Evolutionary conservation across 371 early-diverging fungal species (phyloP), one percentile per base, ranked within the genome.

Genomic region (Apophysomyces ossiformis): DNA sequence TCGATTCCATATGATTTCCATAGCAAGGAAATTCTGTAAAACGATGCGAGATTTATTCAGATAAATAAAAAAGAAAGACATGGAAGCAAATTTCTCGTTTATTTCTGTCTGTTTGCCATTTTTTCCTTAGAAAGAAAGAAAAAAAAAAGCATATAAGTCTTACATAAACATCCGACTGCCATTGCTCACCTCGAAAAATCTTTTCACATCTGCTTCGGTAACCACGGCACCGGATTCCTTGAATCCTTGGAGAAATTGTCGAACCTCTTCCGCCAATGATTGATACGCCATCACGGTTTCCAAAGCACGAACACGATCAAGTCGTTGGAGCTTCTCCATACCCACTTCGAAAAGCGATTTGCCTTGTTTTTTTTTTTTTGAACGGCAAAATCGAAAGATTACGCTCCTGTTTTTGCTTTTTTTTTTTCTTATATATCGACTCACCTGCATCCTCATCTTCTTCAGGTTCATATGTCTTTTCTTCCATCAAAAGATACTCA

Each of bases 341-440:
- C 92, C 95, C 12, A 85, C 71, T 39, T 95, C 95, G 47, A 91
- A 78, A 32, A 93, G 70, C 1, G 95, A 89, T 67, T 80, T 85
- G 58, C 87, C 89, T 47, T 75, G 75, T 9, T 85, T 73, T 18
- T 78, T 80, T 60, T 90, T 86, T 4, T 77, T 74, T 37, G 76
- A 2, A 21, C 7, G 7, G n/a, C 9, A 50, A 2, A 50, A 6
- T 6, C 21, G 21, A 7, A 18, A 18, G 16, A 2, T 8, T 16
- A 16, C 0, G 13, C 50, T 6, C n/a, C 15, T 5, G 0, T 58
- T 32, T 18, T 18, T 45, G 15, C 11, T 81, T 16, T 86, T 84
- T 59, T 84, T 80, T 45, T 72, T 79, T 47, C 68, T 45, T 35
- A 9, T 76, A 72, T n/a, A 67, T 69, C 43, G 79, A 5, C 8